These are phyloP conservation scores for Wallacemonas collosoma DNA, from an alignment of 208 protist species.

Conservation along the genomic window DNA sequence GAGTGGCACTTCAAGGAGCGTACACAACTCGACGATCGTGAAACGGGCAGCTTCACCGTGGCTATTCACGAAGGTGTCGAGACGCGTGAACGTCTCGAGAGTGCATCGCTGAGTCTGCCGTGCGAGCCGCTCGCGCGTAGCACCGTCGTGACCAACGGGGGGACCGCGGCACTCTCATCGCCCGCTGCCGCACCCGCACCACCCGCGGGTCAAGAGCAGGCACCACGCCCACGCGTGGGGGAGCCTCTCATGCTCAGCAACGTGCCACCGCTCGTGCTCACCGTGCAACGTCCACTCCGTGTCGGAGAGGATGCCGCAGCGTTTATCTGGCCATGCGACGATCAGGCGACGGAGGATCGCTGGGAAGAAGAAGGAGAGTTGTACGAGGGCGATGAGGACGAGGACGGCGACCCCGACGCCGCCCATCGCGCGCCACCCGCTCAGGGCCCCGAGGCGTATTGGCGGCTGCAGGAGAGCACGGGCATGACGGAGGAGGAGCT, in stretches of 20 bases:
- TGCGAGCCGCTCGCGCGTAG: background rate
- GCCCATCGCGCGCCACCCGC: background rate
- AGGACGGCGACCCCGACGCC: background rate
- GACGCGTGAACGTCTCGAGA: slow-evolving; percentile 15
- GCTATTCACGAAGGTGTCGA: slow-evolving; percentile 35
- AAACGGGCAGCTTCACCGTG: slow-evolving; percentile 55
- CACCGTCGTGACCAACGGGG: background rate
- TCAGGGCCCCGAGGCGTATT: background rate
- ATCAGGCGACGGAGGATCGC: slow-evolving; percentile 19
- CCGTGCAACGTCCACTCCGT: slow-evolving; percentile 9
- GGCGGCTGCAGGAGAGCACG: slow-evolving; percentile 15
- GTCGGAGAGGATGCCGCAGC: background rate
- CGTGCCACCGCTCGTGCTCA: slow-evolving; percentile 10
- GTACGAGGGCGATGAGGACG: background rate
- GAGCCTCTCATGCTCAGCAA: slow-evolving; percentile 18
- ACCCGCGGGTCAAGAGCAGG: background rate
- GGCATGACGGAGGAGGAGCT: slow-evolving; percentile 41
- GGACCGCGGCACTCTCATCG: background rate
- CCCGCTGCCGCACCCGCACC: background rate
- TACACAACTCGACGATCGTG: slow-evolving; percentile 37
- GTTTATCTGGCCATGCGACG: slow-evolving; percentile 20
- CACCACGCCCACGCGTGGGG: background rate
- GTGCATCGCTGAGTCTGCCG: slow-evolving; percentile 16
- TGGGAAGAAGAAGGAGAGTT: slow-evolving; percentile 18
- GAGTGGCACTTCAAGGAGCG: slow-evolving; percentile 75